phyloP scores from a whole-genome alignment of 192 early-diverging fungal species.

The Mortierella alpina region DNA sequence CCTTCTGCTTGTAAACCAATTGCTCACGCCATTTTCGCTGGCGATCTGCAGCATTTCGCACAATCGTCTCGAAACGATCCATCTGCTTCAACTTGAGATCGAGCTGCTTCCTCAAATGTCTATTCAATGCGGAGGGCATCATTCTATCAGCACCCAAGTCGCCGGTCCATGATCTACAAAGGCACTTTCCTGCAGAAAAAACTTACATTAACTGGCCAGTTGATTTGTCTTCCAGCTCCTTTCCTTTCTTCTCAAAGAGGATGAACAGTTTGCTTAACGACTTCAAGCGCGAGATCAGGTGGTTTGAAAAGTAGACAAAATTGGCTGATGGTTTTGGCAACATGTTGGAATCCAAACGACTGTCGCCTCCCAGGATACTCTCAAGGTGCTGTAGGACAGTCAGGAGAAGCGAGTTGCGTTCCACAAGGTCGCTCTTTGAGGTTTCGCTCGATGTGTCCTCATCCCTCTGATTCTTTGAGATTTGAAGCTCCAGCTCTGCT shows the following conservation, averaged over 20 bases:
- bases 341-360: constrained; percentile 33
- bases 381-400: constrained; percentile 53
- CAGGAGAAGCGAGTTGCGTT: constrained; percentile 55
- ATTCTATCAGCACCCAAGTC: not conserved
- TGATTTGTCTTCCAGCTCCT: constrained; percentile 52
- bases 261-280: constrained; percentile 48
- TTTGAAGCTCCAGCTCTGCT: constrained; percentile 32
- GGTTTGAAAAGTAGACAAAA: constrained; percentile 52
- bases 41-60: constrained; percentile 32
- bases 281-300: constrained; percentile 48
- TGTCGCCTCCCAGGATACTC: constrained; percentile 51
- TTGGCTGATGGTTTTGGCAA: constrained; percentile 55
- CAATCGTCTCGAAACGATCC: constrained; percentile 39
- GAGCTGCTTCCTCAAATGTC: constrained; percentile 48
- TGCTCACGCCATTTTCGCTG: constrained; percentile 55
- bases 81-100: constrained; percentile 49
- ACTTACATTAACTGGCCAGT: constrained; percentile 51
- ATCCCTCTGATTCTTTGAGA: constrained; percentile 24
- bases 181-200: not conserved
- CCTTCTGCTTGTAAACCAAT: constrained; percentile 26
- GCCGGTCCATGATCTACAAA: not conserved
- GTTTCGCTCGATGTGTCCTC: constrained; percentile 15
- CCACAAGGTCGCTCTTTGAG: constrained; percentile 45
- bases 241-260: constrained; percentile 51
- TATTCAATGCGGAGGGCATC: not conserved